Evolutionary conservation across 106 monocot species (phyloP).

Genomic region (Dendrobium catenatum): DNA sequence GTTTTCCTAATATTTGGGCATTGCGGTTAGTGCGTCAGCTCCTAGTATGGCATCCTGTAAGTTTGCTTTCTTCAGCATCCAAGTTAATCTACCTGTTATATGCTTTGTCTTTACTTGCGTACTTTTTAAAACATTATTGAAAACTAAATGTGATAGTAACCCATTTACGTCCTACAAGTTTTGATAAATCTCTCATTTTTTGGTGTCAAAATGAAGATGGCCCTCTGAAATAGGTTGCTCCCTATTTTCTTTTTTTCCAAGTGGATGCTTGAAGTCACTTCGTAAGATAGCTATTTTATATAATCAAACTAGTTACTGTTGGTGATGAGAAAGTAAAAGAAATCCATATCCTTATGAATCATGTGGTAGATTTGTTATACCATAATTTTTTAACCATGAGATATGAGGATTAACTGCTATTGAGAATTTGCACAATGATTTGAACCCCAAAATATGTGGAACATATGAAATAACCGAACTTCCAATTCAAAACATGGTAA

Average conservation of each 20-base stretch:
- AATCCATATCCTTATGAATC: not conserved
- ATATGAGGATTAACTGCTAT: not conserved
- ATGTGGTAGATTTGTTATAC: not conserved
- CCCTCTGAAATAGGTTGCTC: not conserved
- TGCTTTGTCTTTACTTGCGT: not conserved
- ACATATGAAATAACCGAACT: not conserved
- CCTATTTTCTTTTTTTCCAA: not conserved
- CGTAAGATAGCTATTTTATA: not conserved
- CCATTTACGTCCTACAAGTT: not conserved
- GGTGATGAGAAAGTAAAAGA: not conserved
- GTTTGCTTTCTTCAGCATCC: not conserved
- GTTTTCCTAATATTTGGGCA: slow-evolving; percentile 88
- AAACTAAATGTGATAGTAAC: not conserved
- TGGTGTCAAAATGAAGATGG: not conserved
- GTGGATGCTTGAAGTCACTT: not conserved
- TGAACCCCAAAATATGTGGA: not conserved
- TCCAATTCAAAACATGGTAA: not conserved
- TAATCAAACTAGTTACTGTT: not conserved
- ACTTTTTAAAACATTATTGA: not conserved
- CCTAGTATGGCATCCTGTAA: slow-evolving; percentile 88
- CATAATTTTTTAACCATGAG: not conserved
- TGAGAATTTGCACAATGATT: not conserved
- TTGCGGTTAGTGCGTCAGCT: slow-evolving; percentile 71
- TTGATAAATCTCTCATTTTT: slow-evolving; percentile 1
- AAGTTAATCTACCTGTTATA: not conserved